Evolutionary conservation across 1,284 basidiomycete genomes (phyloP).

Genomic region (Apiotrichum gamsii): DNA sequence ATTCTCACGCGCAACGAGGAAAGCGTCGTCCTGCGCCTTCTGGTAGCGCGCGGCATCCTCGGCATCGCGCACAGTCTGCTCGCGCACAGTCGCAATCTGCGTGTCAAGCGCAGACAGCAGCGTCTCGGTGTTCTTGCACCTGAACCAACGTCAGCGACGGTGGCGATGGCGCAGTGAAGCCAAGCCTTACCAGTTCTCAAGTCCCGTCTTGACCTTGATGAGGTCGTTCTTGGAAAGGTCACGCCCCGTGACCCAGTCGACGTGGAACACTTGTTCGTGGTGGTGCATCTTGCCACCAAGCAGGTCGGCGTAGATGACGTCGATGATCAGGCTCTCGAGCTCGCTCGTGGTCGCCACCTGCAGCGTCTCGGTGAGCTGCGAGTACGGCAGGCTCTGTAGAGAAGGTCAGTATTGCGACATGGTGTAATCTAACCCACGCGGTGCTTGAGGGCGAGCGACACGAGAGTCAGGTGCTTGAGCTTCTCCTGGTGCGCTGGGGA

Average conservation of each 20-base stretch:
- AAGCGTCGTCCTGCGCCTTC: conserved; percentile 7
- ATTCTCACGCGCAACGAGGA: background rate
- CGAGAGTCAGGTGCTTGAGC: conserved; percentile 84
- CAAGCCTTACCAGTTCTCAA: conserved; percentile 65
- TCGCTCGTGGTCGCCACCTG: conserved; percentile 69
- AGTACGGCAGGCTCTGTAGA: conserved; percentile 28
- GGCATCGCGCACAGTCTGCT: conserved; percentile 3
- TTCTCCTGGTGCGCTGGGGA: conserved; percentile 69
- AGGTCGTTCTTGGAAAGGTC: conserved; percentile 69
- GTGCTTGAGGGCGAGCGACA: conserved; percentile 65
- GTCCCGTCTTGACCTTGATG: conserved; percentile 55
- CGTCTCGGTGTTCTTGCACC: conserved; percentile 66
- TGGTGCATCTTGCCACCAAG: conserved; percentile 87
- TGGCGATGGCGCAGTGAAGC: background rate
- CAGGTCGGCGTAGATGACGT: conserved; percentile 83
- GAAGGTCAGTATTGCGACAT: no score
- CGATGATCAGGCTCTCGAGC: conserved; percentile 92
- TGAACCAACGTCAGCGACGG: conserved; percentile 35
- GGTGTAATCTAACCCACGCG: conserved; percentile 52
- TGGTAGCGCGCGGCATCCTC: conserved; percentile 4
- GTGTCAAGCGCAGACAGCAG: conserved; percentile 55
- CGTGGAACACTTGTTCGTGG: conserved; percentile 73
- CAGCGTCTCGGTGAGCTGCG: conserved; percentile 46
- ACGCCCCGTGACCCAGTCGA: conserved; percentile 84
- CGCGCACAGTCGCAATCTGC: conserved; percentile 25